A percentile compares a stretch with the other conserved stretches of the same genome.
Evolutionary conservation across 2,329 filamentous ascomycete genomes (phyloP).

Genomic region (Hymenoscyphus salicellus): DNA sequence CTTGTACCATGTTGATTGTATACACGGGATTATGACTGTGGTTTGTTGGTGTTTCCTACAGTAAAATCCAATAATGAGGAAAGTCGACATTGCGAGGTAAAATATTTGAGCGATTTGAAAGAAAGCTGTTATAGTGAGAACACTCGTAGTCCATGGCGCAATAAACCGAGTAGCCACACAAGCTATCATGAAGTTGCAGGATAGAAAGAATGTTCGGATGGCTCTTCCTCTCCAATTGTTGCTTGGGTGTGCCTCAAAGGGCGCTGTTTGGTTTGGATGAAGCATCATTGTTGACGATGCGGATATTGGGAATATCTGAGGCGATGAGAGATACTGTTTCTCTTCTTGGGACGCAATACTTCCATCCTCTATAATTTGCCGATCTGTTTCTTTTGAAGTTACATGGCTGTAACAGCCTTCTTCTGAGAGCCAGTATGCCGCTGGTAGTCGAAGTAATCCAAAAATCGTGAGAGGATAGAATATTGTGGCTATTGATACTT

Average conservation of each 20-base stretch:
- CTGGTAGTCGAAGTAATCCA: slow-evolving; percentile 7
- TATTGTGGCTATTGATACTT: neutral
- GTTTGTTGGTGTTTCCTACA: neutral
- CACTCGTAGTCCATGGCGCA: too few relatives aligned
- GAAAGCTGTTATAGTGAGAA: too few relatives aligned
- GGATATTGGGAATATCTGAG: neutral
- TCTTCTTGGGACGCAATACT: neutral
- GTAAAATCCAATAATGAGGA: neutral
- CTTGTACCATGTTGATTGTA: slow-evolving; percentile 11
- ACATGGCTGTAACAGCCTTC: slow-evolving; percentile 6
- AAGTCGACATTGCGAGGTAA: too few relatives aligned
- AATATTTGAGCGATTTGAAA: too few relatives aligned
- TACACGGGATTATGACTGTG: slow-evolving; percentile 9
- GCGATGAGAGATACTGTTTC: neutral
- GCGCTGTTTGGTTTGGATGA: too few relatives aligned
- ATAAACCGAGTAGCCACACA: too few relatives aligned
- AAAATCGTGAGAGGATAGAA: slow-evolving; percentile 5
- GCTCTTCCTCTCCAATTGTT: neutral
- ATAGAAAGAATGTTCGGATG: neutral
- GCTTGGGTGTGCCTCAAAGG: too few relatives aligned
- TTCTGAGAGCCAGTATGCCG: slow-evolving; percentile 6
- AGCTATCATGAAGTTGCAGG: neutral
- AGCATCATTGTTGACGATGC: neutral
- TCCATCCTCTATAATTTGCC: neutral
- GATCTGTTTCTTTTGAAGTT: neutral